These are phyloP conservation scores for Alternaria angustiovoidea DNA, from an alignment of 2,329 filamentous ascomycete species.

Conservation along the genomic window DNA sequence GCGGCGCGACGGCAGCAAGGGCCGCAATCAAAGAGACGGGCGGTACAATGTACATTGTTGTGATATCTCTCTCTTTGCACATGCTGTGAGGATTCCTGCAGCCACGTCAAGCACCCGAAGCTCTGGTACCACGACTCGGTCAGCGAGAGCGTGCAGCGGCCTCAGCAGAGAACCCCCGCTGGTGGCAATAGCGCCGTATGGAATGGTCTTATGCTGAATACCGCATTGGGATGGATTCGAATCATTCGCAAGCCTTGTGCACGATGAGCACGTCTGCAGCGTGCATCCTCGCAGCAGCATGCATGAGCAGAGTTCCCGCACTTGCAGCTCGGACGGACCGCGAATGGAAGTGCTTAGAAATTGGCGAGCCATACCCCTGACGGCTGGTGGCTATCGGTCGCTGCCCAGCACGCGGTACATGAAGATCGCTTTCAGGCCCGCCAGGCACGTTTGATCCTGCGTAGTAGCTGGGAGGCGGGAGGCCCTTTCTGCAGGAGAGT, in stretches of 20 bases:
- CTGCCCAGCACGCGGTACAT: slow-evolving; percentile 15
- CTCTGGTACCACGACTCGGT: slow-evolving; percentile 37
- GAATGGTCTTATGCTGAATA: slow-evolving; percentile 27
- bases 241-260: slow-evolving; percentile 39
- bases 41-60: slow-evolving; percentile 7
- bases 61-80: not conserved
- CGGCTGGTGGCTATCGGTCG: slow-evolving; percentile 13
- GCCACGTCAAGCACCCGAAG: slow-evolving; percentile 13
- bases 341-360: slow-evolving; percentile 27
- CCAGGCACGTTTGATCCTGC: slow-evolving; percentile 15
- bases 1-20: slow-evolving; percentile 16
- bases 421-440: slow-evolving; percentile 21
- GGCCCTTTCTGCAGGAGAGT: slow-evolving; percentile 1
- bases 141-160: slow-evolving; percentile 20
- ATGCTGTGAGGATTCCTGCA: slow-evolving; percentile 10
- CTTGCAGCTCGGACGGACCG: slow-evolving; percentile 27
- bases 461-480: slow-evolving; percentile 1
- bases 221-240: slow-evolving; percentile 36
- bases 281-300: slow-evolving; percentile 37
- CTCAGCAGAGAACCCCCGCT: slow-evolving; percentile 23
- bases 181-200: slow-evolving; percentile 34
- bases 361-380: slow-evolving; percentile 26
- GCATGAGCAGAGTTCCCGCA: slow-evolving; percentile 39
- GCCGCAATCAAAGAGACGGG: slow-evolving; percentile 18
- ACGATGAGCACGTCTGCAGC: slow-evolving; percentile 35